Percentiles rank a stretch among this genome's conserved stretches.
Conservation (phyloP, 345 rosid species). For the Excoecaria cochinchinensis region DNA sequence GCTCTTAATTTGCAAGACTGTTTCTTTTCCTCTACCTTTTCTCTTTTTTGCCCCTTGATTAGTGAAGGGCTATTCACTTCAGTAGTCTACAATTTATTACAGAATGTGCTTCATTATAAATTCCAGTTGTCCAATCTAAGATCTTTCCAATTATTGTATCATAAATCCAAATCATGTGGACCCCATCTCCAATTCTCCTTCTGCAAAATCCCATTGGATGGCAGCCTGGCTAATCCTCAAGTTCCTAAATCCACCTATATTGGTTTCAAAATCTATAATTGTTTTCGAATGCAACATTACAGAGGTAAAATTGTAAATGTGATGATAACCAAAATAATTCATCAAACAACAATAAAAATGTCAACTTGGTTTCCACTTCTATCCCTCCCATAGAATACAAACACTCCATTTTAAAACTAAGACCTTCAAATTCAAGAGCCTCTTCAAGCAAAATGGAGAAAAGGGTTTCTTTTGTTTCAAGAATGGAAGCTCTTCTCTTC, state of each 20-base stretch:
- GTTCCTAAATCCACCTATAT: conserved; percentile 34
- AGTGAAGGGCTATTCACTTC: background rate
- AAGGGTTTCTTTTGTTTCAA: conserved; percentile 18
- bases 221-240: conserved; percentile 55
- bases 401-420: conserved; percentile 12
- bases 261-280: background rate
- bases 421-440: background rate
- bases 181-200: conserved; percentile 19
- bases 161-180: conserved; percentile 22
- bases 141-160: conserved; percentile 26
- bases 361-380: conserved; percentile 24
- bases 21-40: background rate
- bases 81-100: background rate
- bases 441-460: conserved; percentile 27
- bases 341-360: background rate
- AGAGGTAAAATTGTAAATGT: conserved; percentile 11
- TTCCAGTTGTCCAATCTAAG: conserved; percentile 39
- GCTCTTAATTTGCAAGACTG: background rate
- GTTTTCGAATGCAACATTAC: background rate
- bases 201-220: conserved; percentile 33
- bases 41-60: background rate
- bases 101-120: conserved; percentile 6
- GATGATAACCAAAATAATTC: conserved; percentile 12
- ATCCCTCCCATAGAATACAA: conserved; percentile 11
- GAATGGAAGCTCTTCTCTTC: conserved; percentile 35